These are phyloP conservation scores for Salix udensis DNA, from an alignment of 345 rosid species.

Conservation along the genomic window DNA sequence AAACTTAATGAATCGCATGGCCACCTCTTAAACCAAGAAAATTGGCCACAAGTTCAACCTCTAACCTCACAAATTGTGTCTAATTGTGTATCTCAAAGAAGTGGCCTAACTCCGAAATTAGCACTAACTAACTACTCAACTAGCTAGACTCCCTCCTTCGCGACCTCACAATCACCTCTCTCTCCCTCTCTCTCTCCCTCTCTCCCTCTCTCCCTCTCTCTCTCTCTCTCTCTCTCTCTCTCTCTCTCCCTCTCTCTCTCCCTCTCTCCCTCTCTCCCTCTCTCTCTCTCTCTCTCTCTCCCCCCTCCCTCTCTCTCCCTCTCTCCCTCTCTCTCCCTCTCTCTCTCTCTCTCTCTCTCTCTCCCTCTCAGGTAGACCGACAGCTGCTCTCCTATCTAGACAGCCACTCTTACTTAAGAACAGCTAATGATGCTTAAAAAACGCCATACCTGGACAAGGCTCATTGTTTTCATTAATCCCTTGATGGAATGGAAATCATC, in stretches of 20 bases:
- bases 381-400: constrained; percentile 3
- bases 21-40: not conserved
- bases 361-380: constrained; percentile 8
- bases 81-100: constrained; percentile 1
- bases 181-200: fast-evolving
- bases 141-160: constrained; percentile 1
- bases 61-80: constrained; percentile 8
- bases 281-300: not conserved
- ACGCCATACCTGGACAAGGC: not conserved
- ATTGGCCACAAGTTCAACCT: not conserved
- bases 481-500: constrained; percentile 25
- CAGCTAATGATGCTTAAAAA: constrained; percentile 23
- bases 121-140: not conserved
- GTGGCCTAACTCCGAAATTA: constrained; percentile 9
- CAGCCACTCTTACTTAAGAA: constrained; percentile 18
- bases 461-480: not conserved
- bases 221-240: no score
- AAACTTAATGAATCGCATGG: not conserved
- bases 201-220: no score
- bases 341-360: not conserved
- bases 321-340: no score
- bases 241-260: not conserved
- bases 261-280: not conserved
- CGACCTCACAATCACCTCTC: not conserved
- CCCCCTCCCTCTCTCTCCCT: not conserved